phyloP scores from a whole-genome alignment of 345 rosid species.

The Linum trigynum region DNA sequence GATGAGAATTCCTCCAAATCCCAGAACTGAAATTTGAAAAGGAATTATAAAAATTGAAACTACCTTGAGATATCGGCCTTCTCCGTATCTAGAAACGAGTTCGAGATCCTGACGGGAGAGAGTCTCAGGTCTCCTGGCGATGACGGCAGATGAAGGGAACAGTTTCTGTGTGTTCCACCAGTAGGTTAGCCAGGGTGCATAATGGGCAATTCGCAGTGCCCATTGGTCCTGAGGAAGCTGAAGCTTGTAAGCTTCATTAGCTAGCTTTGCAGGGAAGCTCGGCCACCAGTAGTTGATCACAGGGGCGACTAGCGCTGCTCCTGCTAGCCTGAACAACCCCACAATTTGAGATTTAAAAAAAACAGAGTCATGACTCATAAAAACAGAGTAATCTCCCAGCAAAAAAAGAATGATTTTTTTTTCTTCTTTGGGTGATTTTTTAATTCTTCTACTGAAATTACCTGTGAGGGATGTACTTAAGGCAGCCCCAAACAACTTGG shows the following conservation, averaged over 20 bases:
- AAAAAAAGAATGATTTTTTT: background rate
- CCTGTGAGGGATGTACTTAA: conserved; percentile 53
- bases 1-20: background rate
- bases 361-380: background rate
- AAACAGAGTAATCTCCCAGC: background rate
- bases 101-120: conserved; percentile 1
- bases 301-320: conserved; percentile 35
- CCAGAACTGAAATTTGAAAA: conserved; percentile 26
- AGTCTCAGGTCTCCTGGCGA: conserved; percentile 12
- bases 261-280: conserved; percentile 33
- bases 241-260: conserved; percentile 21
- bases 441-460: background rate
- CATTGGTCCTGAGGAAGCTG: conserved; percentile 35
- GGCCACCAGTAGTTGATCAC: conserved; percentile 57
- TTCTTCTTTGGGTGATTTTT: too few relatives aligned
- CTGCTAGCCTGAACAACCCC: conserved; percentile 36
- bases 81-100: background rate
- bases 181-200: conserved; percentile 33
- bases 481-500: conserved; percentile 40
- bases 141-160: conserved; percentile 34
- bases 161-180: conserved; percentile 57
- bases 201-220: conserved; percentile 37
- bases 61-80: conserved; percentile 14
- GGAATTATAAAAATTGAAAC: background rate
- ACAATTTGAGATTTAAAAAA: background rate